Evolutionary conservation across 768 basidiomycete genomes (phyloP).

Genomic region (Hericium rajendrae): DNA sequence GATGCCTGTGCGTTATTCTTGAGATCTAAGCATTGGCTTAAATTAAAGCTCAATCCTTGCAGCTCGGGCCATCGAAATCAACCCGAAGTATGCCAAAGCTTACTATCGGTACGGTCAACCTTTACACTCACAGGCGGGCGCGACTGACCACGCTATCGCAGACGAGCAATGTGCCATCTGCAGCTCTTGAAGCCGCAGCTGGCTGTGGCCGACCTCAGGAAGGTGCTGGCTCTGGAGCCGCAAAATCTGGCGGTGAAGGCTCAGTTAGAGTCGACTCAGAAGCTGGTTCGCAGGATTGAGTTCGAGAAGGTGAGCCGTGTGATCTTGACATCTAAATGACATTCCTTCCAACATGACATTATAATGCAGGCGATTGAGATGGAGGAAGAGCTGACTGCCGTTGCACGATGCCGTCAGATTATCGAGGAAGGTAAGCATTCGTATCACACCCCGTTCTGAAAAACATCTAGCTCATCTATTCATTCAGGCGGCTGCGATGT

Average conservation of each 20-base stretch:
- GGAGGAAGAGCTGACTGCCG: slow-evolving; percentile 79
- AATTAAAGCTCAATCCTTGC: neutral
- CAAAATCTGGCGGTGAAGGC: slow-evolving; percentile 70
- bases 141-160: slow-evolving; percentile 17
- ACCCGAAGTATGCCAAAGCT: slow-evolving; percentile 85
- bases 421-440: slow-evolving; percentile 58
- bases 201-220: slow-evolving; percentile 84
- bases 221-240: slow-evolving; percentile 75
- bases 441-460: too few relatives aligned
- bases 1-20: slow-evolving; percentile 63
- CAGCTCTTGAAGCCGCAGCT: slow-evolving; percentile 81
- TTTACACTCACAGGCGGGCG: neutral
- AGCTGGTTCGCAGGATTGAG: slow-evolving; percentile 80
- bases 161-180: slow-evolving; percentile 85
- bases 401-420: slow-evolving; percentile 67
- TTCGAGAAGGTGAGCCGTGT: slow-evolving; percentile 68
- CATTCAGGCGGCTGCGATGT: slow-evolving; percentile 65
- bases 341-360: neutral
- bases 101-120: slow-evolving; percentile 57
- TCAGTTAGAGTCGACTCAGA: slow-evolving; percentile 83
- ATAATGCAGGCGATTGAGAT: slow-evolving; percentile 72
- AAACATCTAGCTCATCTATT: neutral
- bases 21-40: neutral
- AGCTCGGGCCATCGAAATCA: slow-evolving; percentile 82
- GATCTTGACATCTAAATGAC: neutral